These are phyloP conservation scores for Neltuma alba DNA, from an alignment of 306 rosid species.

Conservation along the genomic window DNA sequence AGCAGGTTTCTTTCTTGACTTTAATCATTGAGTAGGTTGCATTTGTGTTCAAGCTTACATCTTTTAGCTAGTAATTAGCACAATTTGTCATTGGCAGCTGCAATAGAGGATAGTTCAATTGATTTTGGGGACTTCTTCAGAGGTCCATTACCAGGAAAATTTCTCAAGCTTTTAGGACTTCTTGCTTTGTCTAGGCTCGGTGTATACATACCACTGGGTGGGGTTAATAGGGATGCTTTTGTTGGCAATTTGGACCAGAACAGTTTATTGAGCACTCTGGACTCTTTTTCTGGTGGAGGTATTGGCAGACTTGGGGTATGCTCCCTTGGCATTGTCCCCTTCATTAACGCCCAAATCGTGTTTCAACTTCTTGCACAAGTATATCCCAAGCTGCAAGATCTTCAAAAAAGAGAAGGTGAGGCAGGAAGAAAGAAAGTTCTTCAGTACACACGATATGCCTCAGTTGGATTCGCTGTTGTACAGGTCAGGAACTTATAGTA, in stretches of 20 bases:
- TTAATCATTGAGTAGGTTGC: conserved; percentile 4
- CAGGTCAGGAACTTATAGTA: conserved; percentile 60
- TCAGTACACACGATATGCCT: conserved; percentile 91
- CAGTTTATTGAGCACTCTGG: conserved; percentile 85
- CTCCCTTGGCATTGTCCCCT: conserved; percentile 94
- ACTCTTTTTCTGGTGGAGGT: conserved; percentile 98
- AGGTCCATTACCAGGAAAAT: conserved; percentile 94
- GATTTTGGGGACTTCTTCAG: conserved; percentile 96
- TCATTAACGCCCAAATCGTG: conserved; percentile 93
- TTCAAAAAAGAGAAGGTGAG: conserved; percentile 96
- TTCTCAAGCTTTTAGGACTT: conserved; percentile 83
- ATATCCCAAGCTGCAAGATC: conserved; percentile 94
- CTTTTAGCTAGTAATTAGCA: conserved; percentile 40
- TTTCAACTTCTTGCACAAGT: conserved; percentile 97
- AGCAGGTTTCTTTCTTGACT: conserved; percentile 65
- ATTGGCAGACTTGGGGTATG: conserved; percentile 95
- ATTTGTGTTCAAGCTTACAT: conserved; percentile 27
- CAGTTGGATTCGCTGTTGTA: conserved; percentile 92
- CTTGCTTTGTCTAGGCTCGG: conserved; percentile 91
- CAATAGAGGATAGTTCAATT: conserved; percentile 90
- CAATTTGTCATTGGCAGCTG: conserved; percentile 65
- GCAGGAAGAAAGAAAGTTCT: conserved; percentile 94
- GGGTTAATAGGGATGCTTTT: conserved; percentile 95
- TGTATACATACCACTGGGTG: conserved; percentile 89
- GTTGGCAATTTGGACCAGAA: conserved; percentile 91